Base-by-base conservation (phyloP, 345 rosid genomes). In the Eucalyptus erythrocorys region DNA sequence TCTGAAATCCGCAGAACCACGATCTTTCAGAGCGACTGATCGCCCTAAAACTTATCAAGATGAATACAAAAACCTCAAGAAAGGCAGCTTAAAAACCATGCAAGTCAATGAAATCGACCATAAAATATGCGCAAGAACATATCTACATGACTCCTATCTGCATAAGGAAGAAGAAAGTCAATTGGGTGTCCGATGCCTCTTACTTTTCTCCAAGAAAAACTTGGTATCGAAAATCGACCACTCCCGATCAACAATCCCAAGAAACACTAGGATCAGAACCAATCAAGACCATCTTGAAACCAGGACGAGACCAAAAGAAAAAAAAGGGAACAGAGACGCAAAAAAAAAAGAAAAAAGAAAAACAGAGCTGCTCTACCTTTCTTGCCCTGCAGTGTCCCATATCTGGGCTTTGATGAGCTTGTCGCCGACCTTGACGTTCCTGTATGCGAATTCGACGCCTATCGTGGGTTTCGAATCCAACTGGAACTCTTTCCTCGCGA, bases 311-410 rank as follows among this genome's bases (percentile, higher is more conserved):
- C 42, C 82, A 19, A 37, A 22, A 37, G 13, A 16, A n/a, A n/a
- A 32, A 16, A 68, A 12, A 27, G 3, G 8, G 34, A 68, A 71
- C 26, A 71, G 45, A 19, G 51, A 89, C 61, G 24, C 49, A 5
- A n/a, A 15, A 49, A 50, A 22, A n/a, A 22, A 59, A 85, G 24
- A 5, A n/a, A 15, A 49, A 50, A 22, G 26, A 22, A 59, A 85
- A n/a, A 81, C 12, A 53, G 64, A 19, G 27, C 7, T 76, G 82
- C 82, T 76, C 6, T 93, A 96, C 99, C 99, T 95, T 94, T 96
- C 99, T 91, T 96, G 98, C 48, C 99, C 98, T 66, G 99, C 99
- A 10, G 99, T 96, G 90, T 96, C 99, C 99, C 99, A 96, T 87
- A 96, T 93, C 88, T 96, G 99, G 89, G 98, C 95, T 81, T 95